Conservation (phyloP, 1,284 basidiomycete genomes). For the Xerocomus cyaneibrunnescens region DNA sequence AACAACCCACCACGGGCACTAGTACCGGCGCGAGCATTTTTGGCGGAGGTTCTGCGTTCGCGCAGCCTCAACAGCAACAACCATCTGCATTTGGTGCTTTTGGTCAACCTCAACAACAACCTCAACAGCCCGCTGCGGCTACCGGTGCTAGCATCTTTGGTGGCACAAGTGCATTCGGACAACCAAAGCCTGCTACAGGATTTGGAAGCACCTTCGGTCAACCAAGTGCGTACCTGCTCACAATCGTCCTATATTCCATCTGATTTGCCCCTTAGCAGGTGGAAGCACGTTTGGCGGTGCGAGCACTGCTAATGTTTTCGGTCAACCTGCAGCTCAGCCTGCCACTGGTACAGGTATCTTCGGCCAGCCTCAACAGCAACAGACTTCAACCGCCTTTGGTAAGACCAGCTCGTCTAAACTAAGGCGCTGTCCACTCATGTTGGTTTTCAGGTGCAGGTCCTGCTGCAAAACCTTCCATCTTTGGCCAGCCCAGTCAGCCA, state of each 20-base stretch:
- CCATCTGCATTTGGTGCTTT: conserved; percentile 42
- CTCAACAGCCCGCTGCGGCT: conserved; percentile 26
- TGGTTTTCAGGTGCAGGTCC: conserved; percentile 25
- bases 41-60: conserved; percentile 37
- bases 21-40: conserved; percentile 41
- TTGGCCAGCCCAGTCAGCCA: conserved; percentile 39
- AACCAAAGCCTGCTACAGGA: conserved; percentile 39
- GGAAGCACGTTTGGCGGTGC: conserved; percentile 43
- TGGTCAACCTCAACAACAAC: conserved; percentile 36
- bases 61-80: conserved; percentile 37
- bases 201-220: conserved; percentile 42
- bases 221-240: conserved; percentile 20
- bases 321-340: conserved; percentile 34
- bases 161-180: conserved; percentile 34
- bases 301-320: conserved; percentile 37
- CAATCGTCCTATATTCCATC: not conserved
- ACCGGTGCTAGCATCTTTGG: conserved; percentile 43
- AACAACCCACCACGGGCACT: conserved; percentile 31
- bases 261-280: conserved; percentile 13
- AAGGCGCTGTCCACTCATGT: conserved; percentile 4
- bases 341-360: conserved; percentile 34
- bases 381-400: conserved; percentile 28
- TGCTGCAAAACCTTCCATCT: conserved; percentile 46
- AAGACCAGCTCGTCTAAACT: conserved; percentile 1
- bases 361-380: conserved; percentile 32